Evolutionary conservation across 495 filamentous ascomycete genomes (phyloP).

Genomic region (Hyphodiscus hymeniophilus): DNA sequence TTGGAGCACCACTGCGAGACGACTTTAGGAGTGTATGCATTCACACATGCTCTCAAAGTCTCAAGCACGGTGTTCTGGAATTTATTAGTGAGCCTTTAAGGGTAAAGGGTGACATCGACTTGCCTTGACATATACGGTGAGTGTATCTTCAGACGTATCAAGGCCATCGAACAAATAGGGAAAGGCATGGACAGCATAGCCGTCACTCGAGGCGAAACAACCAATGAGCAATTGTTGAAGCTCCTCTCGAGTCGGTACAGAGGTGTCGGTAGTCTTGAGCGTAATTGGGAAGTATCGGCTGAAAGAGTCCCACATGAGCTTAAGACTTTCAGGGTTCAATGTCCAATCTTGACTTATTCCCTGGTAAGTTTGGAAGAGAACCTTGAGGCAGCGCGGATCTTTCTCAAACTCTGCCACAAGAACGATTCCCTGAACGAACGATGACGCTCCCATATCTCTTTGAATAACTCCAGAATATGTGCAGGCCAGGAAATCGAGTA

Average conservation of each 20-base stretch:
- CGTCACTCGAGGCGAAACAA: conserved; percentile 38
- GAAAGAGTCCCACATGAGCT: conserved; percentile 29
- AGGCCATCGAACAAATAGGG: conserved; percentile 39
- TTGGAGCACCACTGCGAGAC: conserved; percentile 33
- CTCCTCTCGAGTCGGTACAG: conserved; percentile 39
- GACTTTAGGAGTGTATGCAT: conserved; percentile 30
- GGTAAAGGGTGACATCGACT: background rate
- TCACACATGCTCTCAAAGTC: conserved; percentile 38
- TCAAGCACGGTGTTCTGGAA: conserved; percentile 38
- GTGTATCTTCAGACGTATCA: conserved; percentile 31
- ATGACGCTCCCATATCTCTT: conserved; percentile 3
- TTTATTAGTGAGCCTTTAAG: conserved; percentile 15
- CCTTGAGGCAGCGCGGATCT: conserved; percentile 38
- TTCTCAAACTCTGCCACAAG: conserved; percentile 28
- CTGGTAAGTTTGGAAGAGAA: conserved; percentile 37
- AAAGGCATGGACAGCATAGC: conserved; percentile 31
- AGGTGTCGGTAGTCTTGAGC: conserved; percentile 24
- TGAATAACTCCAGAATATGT: conserved; percentile 1
- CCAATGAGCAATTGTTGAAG: conserved; percentile 35
- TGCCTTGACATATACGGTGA: conserved; percentile 36
- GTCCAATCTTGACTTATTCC: conserved; percentile 30
- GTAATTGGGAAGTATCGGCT: conserved; percentile 45
- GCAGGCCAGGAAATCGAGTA: conserved; percentile 33
- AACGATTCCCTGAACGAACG: conserved; percentile 11
- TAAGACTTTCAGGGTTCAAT: background rate